These are phyloP conservation scores for Salix udensis DNA, from an alignment of 345 rosid genomes.

Conservation along the genomic window DNA sequence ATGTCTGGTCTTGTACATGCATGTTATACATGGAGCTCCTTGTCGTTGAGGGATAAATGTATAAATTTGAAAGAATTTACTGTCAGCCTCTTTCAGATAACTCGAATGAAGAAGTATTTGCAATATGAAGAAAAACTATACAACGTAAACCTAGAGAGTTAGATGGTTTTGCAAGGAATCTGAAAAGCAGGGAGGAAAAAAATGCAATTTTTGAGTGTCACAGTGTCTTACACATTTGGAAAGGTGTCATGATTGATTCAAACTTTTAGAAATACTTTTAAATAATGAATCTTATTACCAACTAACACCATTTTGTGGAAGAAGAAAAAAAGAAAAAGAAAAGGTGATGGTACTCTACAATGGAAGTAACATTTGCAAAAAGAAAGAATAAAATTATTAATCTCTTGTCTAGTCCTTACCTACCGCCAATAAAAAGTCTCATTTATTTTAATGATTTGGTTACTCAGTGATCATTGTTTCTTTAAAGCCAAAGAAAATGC, in stretches of 20 bases:
- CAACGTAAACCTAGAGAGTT: background rate
- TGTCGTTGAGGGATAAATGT: too few relatives aligned
- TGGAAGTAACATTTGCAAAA: background rate
- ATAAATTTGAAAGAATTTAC: too few relatives aligned
- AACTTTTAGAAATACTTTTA: background rate
- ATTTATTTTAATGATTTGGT: background rate
- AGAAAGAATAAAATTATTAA: background rate
- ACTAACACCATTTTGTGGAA: slow-evolving; percentile 14
- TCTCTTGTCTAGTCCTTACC: slow-evolving; percentile 11
- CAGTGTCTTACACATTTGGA: background rate
- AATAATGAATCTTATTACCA: slow-evolving; percentile 14
- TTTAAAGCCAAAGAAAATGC: background rate
- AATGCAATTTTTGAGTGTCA: background rate
- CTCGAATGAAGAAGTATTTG: background rate
- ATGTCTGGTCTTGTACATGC: too few relatives aligned
- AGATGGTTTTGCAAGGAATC: background rate
- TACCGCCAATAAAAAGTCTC: background rate
- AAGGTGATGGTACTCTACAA: slow-evolving; percentile 13
- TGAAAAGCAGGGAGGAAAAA: background rate
- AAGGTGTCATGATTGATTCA: background rate
- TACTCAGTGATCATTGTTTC: background rate
- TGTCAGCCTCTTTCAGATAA: too few relatives aligned
- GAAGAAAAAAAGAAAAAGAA: background rate
- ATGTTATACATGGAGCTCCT: too few relatives aligned
- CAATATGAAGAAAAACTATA: background rate